Conservation (phyloP, 83 land plant species). For the Diphasiastrum complanatum region DNA sequence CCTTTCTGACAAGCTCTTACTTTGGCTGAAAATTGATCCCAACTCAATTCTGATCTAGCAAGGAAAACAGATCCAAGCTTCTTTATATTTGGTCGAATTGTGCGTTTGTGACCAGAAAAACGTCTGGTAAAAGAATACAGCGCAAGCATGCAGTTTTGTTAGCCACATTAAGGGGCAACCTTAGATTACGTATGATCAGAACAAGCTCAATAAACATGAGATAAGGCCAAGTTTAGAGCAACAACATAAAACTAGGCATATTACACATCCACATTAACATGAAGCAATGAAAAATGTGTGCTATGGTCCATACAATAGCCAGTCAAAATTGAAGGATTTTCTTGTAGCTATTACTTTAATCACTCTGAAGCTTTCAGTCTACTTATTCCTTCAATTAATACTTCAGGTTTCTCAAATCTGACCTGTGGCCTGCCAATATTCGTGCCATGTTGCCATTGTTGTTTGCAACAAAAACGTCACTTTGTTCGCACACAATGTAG, state of each 20-base stretch:
- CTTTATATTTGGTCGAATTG: conserved; percentile 35
- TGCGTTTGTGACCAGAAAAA: conserved; percentile 34
- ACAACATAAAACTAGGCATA: too few relatives aligned
- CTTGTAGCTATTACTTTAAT: too few relatives aligned
- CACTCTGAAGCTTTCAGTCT: too few relatives aligned
- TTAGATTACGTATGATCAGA: background rate
- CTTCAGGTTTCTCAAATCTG: too few relatives aligned
- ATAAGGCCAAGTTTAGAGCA: too few relatives aligned
- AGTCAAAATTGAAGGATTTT: too few relatives aligned
- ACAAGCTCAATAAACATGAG: background rate
- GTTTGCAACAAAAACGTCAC: conserved; percentile 36
- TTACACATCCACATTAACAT: background rate
- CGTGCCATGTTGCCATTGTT: conserved; percentile 47
- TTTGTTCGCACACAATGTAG: conserved; percentile 35
- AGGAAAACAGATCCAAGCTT: conserved; percentile 29
- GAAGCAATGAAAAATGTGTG: conserved; percentile 4
- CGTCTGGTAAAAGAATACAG: conserved; percentile 20
- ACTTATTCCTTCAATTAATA: too few relatives aligned
- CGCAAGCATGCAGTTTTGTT: background rate
- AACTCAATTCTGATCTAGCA: conserved; percentile 26
- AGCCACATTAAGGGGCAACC: background rate
- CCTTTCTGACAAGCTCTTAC: conserved; percentile 28
- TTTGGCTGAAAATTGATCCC: conserved; percentile 27
- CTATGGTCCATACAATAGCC: background rate
- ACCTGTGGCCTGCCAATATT: conserved; percentile 42